Evolutionary conservation across 2,329 filamentous ascomycete genomes (phyloP), one percentile per base, ranked within the genome.

Genomic region (Fusarium albosuccineum): DNA sequence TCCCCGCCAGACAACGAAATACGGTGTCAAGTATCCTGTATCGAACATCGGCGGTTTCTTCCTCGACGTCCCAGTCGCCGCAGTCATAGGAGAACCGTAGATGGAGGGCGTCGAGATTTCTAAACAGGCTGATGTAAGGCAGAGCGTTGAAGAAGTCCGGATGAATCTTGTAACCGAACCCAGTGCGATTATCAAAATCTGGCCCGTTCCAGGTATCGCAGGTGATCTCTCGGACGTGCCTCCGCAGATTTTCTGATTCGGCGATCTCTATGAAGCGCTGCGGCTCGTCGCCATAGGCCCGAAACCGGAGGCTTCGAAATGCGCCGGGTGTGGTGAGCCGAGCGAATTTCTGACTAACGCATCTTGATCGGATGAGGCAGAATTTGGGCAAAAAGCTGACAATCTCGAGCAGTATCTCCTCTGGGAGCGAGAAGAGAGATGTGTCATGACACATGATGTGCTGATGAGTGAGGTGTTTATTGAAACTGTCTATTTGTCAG

Each of bases 1-100:
- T 49, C 0, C 60, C 60, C 5, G 52, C 66, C 1, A 70, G 34
- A 14, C 50, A 64, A 2, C 48, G 39, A 36, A 66, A 68, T 6
- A 68, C 11, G 3, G 42, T 57, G 17, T 64, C 36, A 4, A 67
- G 30, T 2, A 68, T 39, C 5, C 42, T 40, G n/a, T 41, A 52
- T 6, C 64, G 51, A 16, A 66, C 34, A 11, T 55, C 34, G 1
- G 10, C 22, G 1, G 41, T 37, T 22, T 66, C 60, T 39, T 48
- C 46, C 22, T 22, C 10, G 3, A 11, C 5, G 3, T 17, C 6
- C 27, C 51, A 17, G 5, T 57, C 37, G 16, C 26, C 46, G n/a
- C 39, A 58, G 13, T 34, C 29, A 3, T 26, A 6, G 3, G n/a
- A 16, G 9, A 68, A 52, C 3, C 53, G 37, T 3, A 68, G 8